A percentile compares a stretch with the other conserved stretches of the same genome.
phyloP scores from a whole-genome alignment of 2,329 filamentous ascomycete species.

The Triangularia setosa region DNA sequence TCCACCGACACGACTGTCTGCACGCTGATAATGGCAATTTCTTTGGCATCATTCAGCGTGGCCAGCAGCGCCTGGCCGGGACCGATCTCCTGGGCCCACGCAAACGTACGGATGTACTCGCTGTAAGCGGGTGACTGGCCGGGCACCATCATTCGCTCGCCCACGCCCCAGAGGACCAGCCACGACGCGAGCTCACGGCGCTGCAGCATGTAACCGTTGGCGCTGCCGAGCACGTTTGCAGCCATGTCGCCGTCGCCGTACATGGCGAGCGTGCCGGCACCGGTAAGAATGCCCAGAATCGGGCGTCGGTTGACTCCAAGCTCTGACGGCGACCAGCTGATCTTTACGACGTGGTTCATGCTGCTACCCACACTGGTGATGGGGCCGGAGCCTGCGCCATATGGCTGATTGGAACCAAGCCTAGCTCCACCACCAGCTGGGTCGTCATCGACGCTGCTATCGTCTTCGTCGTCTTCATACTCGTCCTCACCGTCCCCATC shows the following conservation, averaged over 20 bases:
- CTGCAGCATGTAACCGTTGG: constrained; percentile 28
- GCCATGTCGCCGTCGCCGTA: constrained; percentile 45
- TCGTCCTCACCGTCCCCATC: constrained; percentile 25
- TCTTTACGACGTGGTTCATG: constrained; percentile 50
- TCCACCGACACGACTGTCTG: constrained; percentile 36
- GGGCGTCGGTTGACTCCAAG: constrained; percentile 53
- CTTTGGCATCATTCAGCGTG: constrained; percentile 47
- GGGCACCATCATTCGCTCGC: constrained; percentile 48
- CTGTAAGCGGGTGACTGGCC: constrained; percentile 37
- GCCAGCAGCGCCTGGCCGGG: constrained; percentile 44
- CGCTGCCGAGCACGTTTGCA: constrained; percentile 18
- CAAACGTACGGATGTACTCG: constrained; percentile 48
- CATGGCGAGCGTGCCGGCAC: constrained; percentile 46
- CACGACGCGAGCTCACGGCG: constrained; percentile 39
- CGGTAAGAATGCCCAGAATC: constrained; percentile 48
- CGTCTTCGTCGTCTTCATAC: constrained; percentile 29
- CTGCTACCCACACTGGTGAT: constrained; percentile 48
- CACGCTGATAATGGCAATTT: constrained; percentile 50
- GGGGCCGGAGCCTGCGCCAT: constrained; percentile 43
- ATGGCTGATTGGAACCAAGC: constrained; percentile 30
- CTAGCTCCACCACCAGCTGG: constrained; percentile 22
- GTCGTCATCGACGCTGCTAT: constrained; percentile 18
- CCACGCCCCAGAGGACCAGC: constrained; percentile 54
- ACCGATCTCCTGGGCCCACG: constrained; percentile 47
- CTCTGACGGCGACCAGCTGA: constrained; percentile 57